These are phyloP conservation scores for Backusella sp. DNA, from an alignment of 192 early-diverging fungal species.

Conservation along the genomic window DNA sequence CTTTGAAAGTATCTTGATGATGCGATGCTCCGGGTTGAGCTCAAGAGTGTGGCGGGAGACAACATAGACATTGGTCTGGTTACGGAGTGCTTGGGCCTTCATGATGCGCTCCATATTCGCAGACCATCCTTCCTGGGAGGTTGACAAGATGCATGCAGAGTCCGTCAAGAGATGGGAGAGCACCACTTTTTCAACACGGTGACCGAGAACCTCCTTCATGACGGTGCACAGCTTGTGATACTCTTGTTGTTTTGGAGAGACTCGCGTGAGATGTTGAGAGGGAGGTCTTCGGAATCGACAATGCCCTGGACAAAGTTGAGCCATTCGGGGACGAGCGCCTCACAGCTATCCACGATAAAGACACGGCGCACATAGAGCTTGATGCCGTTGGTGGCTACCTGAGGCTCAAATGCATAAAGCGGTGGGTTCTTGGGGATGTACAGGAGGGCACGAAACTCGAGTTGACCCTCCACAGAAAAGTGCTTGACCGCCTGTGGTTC, in stretches of 20 bases:
- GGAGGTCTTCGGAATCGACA: constrained; percentile 99
- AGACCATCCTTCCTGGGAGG: constrained; percentile 98
- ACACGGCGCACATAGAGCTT: constrained; percentile 99
- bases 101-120: constrained; percentile 99
- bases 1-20: constrained; percentile 90
- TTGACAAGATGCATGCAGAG: constrained; percentile 97
- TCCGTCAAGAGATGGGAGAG: constrained; percentile 95
- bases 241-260: constrained; percentile 97
- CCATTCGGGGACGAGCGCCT: constrained; percentile 99
- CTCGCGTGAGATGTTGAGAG: constrained; percentile 99
- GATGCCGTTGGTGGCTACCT: constrained; percentile 98
- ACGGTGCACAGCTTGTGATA: constrained; percentile 84
- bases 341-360: constrained; percentile 99
- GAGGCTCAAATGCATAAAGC: constrained; percentile 92
- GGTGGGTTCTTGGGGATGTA: constrained; percentile 95
- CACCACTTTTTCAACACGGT: constrained; percentile 87
- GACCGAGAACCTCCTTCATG: constrained; percentile 97
- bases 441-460: constrained; percentile 98
- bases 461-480: constrained; percentile 99
- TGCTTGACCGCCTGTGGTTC: constrained; percentile 97
- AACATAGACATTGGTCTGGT: constrained; percentile 68
- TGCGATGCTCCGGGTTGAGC: constrained; percentile 93
- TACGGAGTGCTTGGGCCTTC: constrained; percentile 99
- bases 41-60: constrained; percentile 98
- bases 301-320: constrained; percentile 99